Conservation (phyloP, 805 yeast species). For the Soucietia sequanensis region DNA sequence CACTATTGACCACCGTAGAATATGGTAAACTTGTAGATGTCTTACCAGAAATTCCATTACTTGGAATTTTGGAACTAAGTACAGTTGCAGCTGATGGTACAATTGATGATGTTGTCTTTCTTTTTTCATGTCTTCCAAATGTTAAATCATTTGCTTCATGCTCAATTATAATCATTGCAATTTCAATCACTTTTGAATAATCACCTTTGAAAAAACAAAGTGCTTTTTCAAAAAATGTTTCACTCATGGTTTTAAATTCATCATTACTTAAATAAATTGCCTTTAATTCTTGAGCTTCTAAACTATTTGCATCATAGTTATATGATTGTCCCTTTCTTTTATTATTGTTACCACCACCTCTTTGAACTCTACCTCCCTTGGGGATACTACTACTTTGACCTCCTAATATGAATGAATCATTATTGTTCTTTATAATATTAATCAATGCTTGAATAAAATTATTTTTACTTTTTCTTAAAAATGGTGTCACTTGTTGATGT, state of each 20-base stretch:
- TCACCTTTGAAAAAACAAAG: constrained; percentile 47
- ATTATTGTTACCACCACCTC: constrained; percentile 14
- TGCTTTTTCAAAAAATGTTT: constrained; percentile 37
- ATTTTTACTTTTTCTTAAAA: constrained; percentile 25
- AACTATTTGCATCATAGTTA: constrained; percentile 14
- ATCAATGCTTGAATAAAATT: constrained; percentile 32
- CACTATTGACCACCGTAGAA: no score
- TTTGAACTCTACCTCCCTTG: constrained; percentile 35
- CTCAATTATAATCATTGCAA: constrained; percentile 33
- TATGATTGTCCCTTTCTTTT: constrained; percentile 4
- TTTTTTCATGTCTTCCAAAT: constrained; percentile 10
- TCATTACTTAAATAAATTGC: constrained; percentile 31
- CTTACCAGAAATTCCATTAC: background rate
- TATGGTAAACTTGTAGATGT: no score
- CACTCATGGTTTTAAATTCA: constrained; percentile 32
- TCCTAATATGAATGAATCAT: constrained; percentile 3
- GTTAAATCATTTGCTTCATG: constrained; percentile 25
- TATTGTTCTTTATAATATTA: constrained; percentile 28
- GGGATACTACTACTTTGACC: constrained; percentile 2
- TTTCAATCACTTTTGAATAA: constrained; percentile 31
- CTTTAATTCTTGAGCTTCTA: constrained; percentile 32
- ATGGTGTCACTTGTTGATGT: constrained; percentile 7
- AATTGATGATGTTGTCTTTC: no score
- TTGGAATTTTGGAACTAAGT: background rate
- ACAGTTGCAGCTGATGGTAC: background rate